Evolutionary conservation across 2,329 filamentous ascomycete genomes (phyloP), one percentile per base, ranked within the genome.

Genomic region (Pseudocercospora ulei): DNA sequence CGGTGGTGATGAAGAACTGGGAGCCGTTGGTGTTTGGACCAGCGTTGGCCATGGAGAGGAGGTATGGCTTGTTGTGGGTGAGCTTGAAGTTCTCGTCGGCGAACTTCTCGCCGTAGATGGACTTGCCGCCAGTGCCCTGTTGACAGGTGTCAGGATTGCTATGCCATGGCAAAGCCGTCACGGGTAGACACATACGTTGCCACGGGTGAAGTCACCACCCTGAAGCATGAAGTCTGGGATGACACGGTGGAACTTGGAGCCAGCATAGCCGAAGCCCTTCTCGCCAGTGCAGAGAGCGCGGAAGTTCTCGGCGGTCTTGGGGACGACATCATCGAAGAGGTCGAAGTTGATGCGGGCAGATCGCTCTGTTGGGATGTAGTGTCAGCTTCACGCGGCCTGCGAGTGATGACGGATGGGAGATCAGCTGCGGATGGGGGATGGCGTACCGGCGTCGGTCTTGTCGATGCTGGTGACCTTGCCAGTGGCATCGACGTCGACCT

Each of bases 201-300:
- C 87, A 46, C 76, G 79, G 39, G 88, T 98, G 64, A 98, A 98
- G 65, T 96, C 90, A 66, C 90, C 88, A 61, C 90, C 87, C 70
- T 95, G 82, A 58, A 95, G 88, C 88, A 98, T 96, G 67, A 98
- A 98, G 57, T 86, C 76, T 70, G 94, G 94, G 69, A 98, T 98
- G 51, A 98, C 82, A 43, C 88, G 83, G 71, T 98, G 88, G 72
- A 98, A 96, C 58, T 71, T 73, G 50, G 84, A 92, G 54, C 86
- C 86, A 31, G 75, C 65, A 62, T 85, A 85, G 54, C 86, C 85
- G 29, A 75, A 59, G 48, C 88, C 90, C 69, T 93, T 94, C 71
- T 96, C 88, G 54, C 88, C 88, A 1, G 88, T 94, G 72, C 86
- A 95, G 50, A 95, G 78, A 45, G 79, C 78, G 57, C 87, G 84